phyloP scores from a whole-genome alignment of 352 stramenopile species.

The Phytophthora tubulina region DNA sequence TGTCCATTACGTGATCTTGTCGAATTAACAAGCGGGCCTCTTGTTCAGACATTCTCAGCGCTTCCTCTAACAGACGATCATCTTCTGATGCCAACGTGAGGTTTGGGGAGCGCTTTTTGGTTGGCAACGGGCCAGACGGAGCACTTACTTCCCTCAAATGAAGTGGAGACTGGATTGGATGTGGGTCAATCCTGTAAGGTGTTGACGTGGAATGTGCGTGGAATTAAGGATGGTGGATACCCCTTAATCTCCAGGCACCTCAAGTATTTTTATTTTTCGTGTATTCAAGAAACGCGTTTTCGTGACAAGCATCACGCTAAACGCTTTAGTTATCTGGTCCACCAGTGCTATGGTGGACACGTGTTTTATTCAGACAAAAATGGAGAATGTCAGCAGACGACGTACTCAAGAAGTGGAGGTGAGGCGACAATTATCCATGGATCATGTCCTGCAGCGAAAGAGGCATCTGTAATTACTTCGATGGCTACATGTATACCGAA shows the following conservation, averaged over 20 bases:
- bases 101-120: not conserved
- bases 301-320: not conserved
- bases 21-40: not conserved
- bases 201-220: conserved; percentile 10
- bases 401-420: conserved; percentile 4
- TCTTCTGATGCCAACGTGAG: not conserved
- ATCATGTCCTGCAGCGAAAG: conserved; percentile 1
- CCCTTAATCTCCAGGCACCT: not conserved
- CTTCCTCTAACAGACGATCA: not conserved
- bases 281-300: conserved; percentile 13
- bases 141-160: not conserved
- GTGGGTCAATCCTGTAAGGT: conserved; percentile 11
- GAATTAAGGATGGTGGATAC: conserved; percentile 2
- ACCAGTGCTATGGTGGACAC: not conserved
- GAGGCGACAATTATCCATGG: conserved; percentile 15
- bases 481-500: not conserved
- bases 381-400: not conserved
- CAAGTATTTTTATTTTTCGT: conserved; percentile 22
- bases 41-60: not conserved
- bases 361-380: conserved; percentile 13
- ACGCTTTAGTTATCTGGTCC: conserved; percentile 1
- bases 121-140: not conserved
- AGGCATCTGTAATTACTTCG: not conserved
- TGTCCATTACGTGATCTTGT: not conserved
- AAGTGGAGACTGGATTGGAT: not conserved